Base-by-base conservation (phyloP, 108 stramenopile genomes). In the Nitzschia sp. region DNA sequence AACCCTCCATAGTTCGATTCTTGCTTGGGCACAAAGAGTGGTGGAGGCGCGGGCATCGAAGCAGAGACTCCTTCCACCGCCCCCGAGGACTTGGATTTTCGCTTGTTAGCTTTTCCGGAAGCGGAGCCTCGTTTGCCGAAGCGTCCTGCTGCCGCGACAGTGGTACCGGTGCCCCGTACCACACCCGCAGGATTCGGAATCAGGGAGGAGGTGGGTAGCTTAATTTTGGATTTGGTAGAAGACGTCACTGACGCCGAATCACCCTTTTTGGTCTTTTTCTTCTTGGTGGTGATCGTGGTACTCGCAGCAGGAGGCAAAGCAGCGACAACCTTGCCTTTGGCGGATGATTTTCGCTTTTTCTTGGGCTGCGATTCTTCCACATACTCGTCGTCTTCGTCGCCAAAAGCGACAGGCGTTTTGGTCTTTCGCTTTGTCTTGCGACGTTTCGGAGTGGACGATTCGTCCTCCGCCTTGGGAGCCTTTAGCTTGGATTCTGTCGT, bases 341-440 rank as follows among this genome's bases (percentile, higher is more conserved):
- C 15, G 27, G 53, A 19, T 5, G 62, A 33, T 27, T 64, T 69
- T 34, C 75, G n/a, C 53, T 68, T 78, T 44, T 78, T 78, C 36
- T 66, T 71, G 2, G 70, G 50, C 0, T 52, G 57, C 0, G 22
- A 16, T 11, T 64, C 62, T 1, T 66, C 63, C 3, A 54, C 2
- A 29, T 58, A 55, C 16, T 72, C 68, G 19, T 66, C 63, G 11
- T 72, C 74, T 21, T 80, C 74, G 29, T 72, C 71, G 30, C 44
- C 58, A 41, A 41, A 64, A 6, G 57, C 55, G 16, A 66, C 53
- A 3, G 72, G 63, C 6, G 69, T 47, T 58, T 68, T 74, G 1
- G 64, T 55, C 56, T 79, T 79, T 28, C 79, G 79, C 28, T 71
- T 75, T 25, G 69, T 73, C 53, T 72, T 75, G 33, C 80, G 53